Evolutionary conservation across 768 basidiomycete species (phyloP).

Genomic region (Boletus rubroflammeus): DNA sequence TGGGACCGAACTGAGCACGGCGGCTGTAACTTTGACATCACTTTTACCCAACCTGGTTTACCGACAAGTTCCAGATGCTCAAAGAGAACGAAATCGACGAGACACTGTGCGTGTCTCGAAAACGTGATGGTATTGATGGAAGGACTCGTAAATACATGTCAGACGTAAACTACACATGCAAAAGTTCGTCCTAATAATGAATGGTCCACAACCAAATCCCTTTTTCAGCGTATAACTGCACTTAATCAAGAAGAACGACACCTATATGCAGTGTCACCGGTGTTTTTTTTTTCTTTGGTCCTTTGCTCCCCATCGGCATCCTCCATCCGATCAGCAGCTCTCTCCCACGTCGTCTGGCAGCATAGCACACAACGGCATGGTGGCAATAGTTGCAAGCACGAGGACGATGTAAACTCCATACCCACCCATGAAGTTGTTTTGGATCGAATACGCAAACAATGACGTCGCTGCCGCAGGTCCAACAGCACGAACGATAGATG

Average conservation of each 20-base stretch:
- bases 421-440: slow-evolving; percentile 35
- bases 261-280: background rate
- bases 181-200: background rate
- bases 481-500: slow-evolving; percentile 31
- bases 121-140: slow-evolving; percentile 18
- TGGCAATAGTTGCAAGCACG: slow-evolving; percentile 11
- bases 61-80: background rate
- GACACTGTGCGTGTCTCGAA: slow-evolving; percentile 3
- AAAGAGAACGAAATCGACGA: background rate
- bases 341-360: slow-evolving; percentile 19
- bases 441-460: slow-evolving; percentile 37
- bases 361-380: slow-evolving; percentile 20
- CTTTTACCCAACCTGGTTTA: background rate
- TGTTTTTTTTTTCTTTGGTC: background rate
- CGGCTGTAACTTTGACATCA: background rate
- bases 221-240: slow-evolving; percentile 1
- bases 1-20: background rate
- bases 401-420: slow-evolving; percentile 34
- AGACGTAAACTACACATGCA: slow-evolving; percentile 18
- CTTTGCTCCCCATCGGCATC: background rate
- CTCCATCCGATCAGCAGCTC: slow-evolving; percentile 9
- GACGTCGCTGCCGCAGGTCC: slow-evolving; percentile 33
- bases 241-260: slow-evolving; percentile 13
- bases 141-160: slow-evolving; percentile 22
- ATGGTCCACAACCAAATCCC: background rate